Evolutionary conservation across 768 basidiomycete genomes (phyloP).

Genomic region (Lactarius quietus): DNA sequence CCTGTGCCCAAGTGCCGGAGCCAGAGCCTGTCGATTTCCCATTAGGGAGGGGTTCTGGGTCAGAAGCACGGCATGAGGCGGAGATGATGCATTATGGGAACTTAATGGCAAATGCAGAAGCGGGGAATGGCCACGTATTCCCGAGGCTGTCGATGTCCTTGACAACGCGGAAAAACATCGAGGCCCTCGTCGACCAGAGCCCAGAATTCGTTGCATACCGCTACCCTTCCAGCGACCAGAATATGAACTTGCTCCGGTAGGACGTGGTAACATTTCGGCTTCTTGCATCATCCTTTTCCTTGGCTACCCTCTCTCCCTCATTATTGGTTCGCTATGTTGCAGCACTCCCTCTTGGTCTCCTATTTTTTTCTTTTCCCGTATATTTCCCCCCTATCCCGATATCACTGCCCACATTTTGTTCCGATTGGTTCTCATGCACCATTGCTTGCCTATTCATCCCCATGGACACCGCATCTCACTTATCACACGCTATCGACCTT

Average conservation of each 20-base stretch:
- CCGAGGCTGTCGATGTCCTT: conserved; percentile 53
- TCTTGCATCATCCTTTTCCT: conserved; percentile 3
- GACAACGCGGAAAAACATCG: conserved; percentile 65
- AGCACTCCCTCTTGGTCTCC: conserved; percentile 11
- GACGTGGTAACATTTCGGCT: background rate
- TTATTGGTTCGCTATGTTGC: conserved; percentile 10
- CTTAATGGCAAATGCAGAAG: conserved; percentile 47
- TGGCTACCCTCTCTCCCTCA: background rate
- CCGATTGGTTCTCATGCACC: conserved; percentile 29
- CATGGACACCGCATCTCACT: conserved; percentile 15
- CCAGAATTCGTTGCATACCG: conserved; percentile 82
- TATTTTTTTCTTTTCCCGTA: background rate
- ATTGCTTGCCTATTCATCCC: conserved; percentile 11
- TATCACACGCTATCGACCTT: conserved; percentile 14
- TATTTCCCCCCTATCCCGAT: background rate
- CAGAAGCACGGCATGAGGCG: conserved; percentile 41
- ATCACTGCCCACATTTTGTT: background rate
- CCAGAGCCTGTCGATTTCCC: conserved; percentile 26
- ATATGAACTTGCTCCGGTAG: conserved; percentile 55
- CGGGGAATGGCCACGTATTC: conserved; percentile 33
- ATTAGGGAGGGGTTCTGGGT: conserved; percentile 32
- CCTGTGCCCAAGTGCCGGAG: conserved; percentile 28
- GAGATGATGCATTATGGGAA: conserved; percentile 47
- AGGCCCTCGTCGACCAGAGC: conserved; percentile 82
- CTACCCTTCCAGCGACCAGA: conserved; percentile 77